A percentile compares a stretch with the other conserved stretches of the same genome.
Evolutionary conservation across 306 rosid species (phyloP).

Genomic region (Prunus mongolica): DNA sequence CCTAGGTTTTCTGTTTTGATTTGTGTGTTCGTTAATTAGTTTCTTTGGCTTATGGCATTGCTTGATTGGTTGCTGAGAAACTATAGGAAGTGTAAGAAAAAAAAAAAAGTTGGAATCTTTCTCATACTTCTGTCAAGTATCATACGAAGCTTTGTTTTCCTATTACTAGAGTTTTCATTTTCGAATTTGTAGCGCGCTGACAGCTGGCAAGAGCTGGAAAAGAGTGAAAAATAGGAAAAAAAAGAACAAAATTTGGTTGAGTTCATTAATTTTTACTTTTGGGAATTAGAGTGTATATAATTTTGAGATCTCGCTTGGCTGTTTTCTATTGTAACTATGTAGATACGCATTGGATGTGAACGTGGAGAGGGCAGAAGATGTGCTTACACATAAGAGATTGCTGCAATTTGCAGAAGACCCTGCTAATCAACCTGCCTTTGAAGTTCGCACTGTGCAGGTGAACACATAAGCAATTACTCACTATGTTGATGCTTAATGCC

Average conservation of each 20-base stretch:
- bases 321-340: slow-evolving; percentile 34
- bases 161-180: not conserved
- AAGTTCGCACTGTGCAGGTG: slow-evolving; percentile 92
- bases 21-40: not conserved
- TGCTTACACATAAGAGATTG: slow-evolving; percentile 75
- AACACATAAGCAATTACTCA: not conserved
- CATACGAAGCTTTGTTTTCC: not conserved
- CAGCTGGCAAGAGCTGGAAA: not conserved
- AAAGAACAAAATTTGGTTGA: not conserved
- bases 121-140: not conserved
- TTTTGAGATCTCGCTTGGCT: not conserved
- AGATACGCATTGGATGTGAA: slow-evolving; percentile 98
- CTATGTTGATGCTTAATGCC: not conserved
- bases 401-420: slow-evolving; percentile 83
- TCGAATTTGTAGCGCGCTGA: not conserved
- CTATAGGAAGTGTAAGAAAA: not conserved
- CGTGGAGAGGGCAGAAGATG: slow-evolving; percentile 98
- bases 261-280: not conserved
- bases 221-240: not conserved
- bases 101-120: not conserved
- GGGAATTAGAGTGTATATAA: not conserved
- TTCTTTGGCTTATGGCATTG: not conserved
- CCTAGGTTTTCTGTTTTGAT: slow-evolving; percentile 2
- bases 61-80: not conserved
- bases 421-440: slow-evolving; percentile 68